Evolutionary conservation across 805 yeast genomes (phyloP).

Genomic region (Hanseniaspora hatyaiensis): DNA sequence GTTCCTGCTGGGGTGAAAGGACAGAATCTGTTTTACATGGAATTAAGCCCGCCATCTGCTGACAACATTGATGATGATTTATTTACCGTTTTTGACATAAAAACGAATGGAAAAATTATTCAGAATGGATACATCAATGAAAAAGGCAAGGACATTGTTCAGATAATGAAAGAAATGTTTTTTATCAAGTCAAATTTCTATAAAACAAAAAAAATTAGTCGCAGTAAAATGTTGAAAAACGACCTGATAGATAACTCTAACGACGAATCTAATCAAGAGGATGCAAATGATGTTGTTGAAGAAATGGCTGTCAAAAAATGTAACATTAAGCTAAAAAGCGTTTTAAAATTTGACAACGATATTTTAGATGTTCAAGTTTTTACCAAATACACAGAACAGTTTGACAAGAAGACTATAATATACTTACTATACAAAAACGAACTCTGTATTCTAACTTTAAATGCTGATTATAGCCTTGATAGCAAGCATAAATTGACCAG

Average conservation of each 20-base stretch:
- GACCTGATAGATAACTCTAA: conserved; percentile 5
- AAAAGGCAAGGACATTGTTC: conserved; percentile 26
- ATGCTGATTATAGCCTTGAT: conserved; percentile 23
- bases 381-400: conserved; percentile 18
- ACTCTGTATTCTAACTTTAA: conserved; percentile 24
- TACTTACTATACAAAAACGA: conserved; percentile 26
- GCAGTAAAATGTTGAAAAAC: neutral
- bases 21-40: conserved; percentile 1
- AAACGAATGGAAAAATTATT: conserved; percentile 25
- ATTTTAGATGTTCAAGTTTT: conserved; percentile 25
- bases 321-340: conserved; percentile 26
- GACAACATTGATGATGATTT: conserved; percentile 26
- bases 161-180: conserved; percentile 19
- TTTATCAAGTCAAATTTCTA: conserved; percentile 6
- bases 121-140: conserved; percentile 29
- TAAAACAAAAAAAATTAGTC: neutral
- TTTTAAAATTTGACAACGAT: conserved; percentile 27
- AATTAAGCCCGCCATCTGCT: conserved; percentile 20
- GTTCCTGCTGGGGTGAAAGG: neutral
- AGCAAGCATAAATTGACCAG: conserved; percentile 23
- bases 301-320: conserved; percentile 27
- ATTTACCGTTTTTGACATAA: conserved; percentile 26
- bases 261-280: conserved; percentile 8
- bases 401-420: conserved; percentile 15
- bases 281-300: conserved; percentile 20